Percentiles rank a stretch among this genome's conserved stretches.
Evolutionary conservation across 2,329 filamentous ascomycete genomes (phyloP).

Genomic region (Didymellaceae sp.): DNA sequence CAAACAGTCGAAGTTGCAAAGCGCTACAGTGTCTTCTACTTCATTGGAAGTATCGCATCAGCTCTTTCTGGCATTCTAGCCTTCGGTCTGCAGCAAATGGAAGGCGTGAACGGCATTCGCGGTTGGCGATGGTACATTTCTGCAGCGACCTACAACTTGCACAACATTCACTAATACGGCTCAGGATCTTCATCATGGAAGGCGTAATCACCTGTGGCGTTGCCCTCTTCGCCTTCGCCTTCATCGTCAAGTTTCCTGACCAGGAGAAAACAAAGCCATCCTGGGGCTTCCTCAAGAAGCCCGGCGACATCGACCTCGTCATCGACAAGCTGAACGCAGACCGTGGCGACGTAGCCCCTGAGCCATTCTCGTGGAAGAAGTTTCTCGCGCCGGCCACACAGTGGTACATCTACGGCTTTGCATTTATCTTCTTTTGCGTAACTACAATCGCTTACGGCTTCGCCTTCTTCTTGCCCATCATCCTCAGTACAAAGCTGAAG

Average conservation of each 20-base stretch:
- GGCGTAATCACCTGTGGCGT: constrained; percentile 30
- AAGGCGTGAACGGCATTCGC: constrained; percentile 27
- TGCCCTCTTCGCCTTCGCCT: constrained; percentile 26
- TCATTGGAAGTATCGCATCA: constrained; percentile 33
- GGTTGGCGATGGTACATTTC: constrained; percentile 29
- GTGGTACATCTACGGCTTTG: constrained; percentile 34
- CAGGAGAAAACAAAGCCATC: constrained; percentile 28
- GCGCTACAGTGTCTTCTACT: constrained; percentile 34
- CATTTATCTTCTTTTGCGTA: constrained; percentile 28
- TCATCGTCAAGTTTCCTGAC: constrained; percentile 36
- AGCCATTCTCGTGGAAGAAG: constrained; percentile 29
- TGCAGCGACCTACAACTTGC: too few species aligned
- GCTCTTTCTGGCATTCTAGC: constrained; percentile 33
- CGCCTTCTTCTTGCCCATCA: constrained; percentile 33
- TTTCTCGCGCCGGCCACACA: constrained; percentile 32
- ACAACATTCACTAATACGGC: too few species aligned
- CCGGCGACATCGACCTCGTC: constrained; percentile 25
- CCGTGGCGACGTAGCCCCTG: constrained; percentile 26
- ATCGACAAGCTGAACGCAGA: constrained; percentile 33
- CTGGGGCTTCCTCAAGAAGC: constrained; percentile 29
- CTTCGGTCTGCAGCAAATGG: constrained; percentile 33
- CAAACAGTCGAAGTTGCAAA: constrained; percentile 28
- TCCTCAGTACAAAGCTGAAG: constrained; percentile 29
- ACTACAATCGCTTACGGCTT: constrained; percentile 34
- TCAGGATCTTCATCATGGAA: constrained; percentile 39